A percentile compares a stretch with the other conserved stretches of the same genome.
phyloP scores from a whole-genome alignment of 306 rosid species.

The Begonia loranthoides region DNA sequence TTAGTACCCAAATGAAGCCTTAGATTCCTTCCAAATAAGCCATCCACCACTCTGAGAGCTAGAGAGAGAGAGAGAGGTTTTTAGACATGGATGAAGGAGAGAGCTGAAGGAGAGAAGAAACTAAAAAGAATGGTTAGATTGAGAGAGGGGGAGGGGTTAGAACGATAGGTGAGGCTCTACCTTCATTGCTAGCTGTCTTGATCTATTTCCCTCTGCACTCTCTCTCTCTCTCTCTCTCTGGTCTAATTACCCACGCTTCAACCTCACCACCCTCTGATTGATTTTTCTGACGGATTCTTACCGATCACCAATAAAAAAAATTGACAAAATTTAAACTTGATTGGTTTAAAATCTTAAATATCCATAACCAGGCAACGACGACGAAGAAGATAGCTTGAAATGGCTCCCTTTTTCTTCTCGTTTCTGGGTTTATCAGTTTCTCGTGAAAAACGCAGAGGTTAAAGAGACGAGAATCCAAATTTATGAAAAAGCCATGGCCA shows the following conservation, averaged over 20 bases:
- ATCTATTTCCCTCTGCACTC: conserved; percentile 12
- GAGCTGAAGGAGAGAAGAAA: not conserved
- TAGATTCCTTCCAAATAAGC: too few relatives aligned
- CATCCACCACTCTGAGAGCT: not conserved
- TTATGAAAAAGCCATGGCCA: too few relatives aligned
- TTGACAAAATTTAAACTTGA: too few relatives aligned
- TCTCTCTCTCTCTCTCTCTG: conserved; percentile 19
- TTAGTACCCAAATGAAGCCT: too few relatives aligned
- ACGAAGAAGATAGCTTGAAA: too few relatives aligned
- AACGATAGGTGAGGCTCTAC: conserved; percentile 26
- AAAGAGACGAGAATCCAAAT: too few relatives aligned
- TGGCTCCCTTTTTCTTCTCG: too few relatives aligned
- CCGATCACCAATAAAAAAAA: not conserved
- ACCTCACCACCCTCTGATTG: not conserved
- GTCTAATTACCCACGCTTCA: conserved; percentile 36
- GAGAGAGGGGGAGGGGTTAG: conserved; percentile 1
- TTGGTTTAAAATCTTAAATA: too few relatives aligned
- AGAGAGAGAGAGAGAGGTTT: conserved; percentile 1
- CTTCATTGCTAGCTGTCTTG: conserved; percentile 98
- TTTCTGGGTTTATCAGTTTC: too few relatives aligned
- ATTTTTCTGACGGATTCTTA: not conserved
- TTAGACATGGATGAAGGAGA: not conserved
- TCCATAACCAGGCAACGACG: too few relatives aligned
- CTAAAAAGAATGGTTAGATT: conserved; percentile 7
- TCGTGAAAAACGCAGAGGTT: too few relatives aligned